Evolutionary conservation across 2,329 filamentous ascomycete species (phyloP).

Genomic region (Tolypocladium ophioglossoides): DNA sequence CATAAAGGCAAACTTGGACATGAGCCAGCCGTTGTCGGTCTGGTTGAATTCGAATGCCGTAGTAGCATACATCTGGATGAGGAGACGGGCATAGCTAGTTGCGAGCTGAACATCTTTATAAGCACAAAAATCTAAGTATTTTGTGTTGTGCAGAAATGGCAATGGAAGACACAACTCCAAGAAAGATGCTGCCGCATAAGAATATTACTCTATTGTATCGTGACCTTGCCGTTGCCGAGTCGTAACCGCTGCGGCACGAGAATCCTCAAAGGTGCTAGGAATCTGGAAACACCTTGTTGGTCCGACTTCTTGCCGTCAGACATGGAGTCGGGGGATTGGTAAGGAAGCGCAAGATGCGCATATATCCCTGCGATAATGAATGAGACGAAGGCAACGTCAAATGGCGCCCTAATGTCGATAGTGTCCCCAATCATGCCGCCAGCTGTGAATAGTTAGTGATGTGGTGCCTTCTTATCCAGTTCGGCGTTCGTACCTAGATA

Average conservation of each 20-base stretch:
- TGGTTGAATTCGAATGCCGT: slow-evolving; percentile 43
- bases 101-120: slow-evolving; percentile 33
- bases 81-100: slow-evolving; percentile 54
- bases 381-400: slow-evolving; percentile 49
- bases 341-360: slow-evolving; percentile 30
- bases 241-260: slow-evolving; percentile 47
- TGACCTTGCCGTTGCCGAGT: slow-evolving; percentile 35
- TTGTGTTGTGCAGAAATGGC: too few relatives aligned
- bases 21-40: slow-evolving; percentile 44
- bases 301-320: slow-evolving; percentile 17
- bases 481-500: slow-evolving; percentile 37
- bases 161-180: slow-evolving; percentile 41
- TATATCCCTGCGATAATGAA: slow-evolving; percentile 38
- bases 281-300: slow-evolving; percentile 31
- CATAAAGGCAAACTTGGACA: slow-evolving; percentile 44
- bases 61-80: slow-evolving; percentile 51
- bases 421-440: slow-evolving; percentile 55
- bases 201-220: slow-evolving; percentile 50
- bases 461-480: not conserved
- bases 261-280: slow-evolving; percentile 54
- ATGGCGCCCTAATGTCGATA: slow-evolving; percentile 53
- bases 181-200: slow-evolving; percentile 54
- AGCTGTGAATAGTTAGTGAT: slow-evolving; percentile 19
- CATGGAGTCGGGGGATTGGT: slow-evolving; percentile 36
- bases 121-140: not conserved